Evolutionary conservation across 2,329 filamentous ascomycete genomes (phyloP), one percentile per base, ranked within the genome.

Genomic region (Curvularia verruculosa): DNA sequence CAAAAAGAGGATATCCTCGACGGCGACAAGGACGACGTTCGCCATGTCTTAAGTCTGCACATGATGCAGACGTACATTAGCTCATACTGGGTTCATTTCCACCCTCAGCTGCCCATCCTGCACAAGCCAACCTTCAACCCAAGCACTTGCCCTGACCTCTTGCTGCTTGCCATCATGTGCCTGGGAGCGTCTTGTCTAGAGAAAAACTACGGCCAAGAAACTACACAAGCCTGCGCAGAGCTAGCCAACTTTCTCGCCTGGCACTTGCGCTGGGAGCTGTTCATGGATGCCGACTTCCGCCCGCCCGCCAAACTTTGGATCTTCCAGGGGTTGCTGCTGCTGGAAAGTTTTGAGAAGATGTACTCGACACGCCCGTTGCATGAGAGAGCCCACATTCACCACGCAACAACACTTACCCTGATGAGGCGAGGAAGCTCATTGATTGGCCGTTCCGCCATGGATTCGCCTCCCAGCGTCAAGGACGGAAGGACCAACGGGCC

Each of bases 321-420:
- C 0, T 98, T 98, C 78, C 95, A 98, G 74, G 89, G 94, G 1
- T 80, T 98, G 49, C 81, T 98, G 4, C 83, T 98, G 5, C 83
- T 98, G 12, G 95, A 99, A 74, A 80, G 96, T 0, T 98, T 96
- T 69, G 95, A 99, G 79, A 99, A 99, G 82, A 95, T 96, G 90
- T 98, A 94, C 75, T 95, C 92, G 37, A 96, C 94, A 0, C 85
- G 93, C 62, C 89, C 91, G 56, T 81, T 98, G 29, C 95, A 99
- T 75, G 95, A 99, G 77, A 85, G 95, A 64, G 94, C 94, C 1
- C 94, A 98, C 68, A 96, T 98, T 44, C 94, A 98, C 70, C 95
- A 99, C 73, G 94, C 94, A 13, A 97, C 94, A 0, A 97, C 93
- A 0, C 87, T 99, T 62, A 96, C 93, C 0, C 80, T 98, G 57